Percentiles rank a stretch among this genome's conserved stretches.
These are phyloP conservation scores for Trifolium pratense DNA, from an alignment of 306 rosid genomes.

Conservation along the genomic window DNA sequence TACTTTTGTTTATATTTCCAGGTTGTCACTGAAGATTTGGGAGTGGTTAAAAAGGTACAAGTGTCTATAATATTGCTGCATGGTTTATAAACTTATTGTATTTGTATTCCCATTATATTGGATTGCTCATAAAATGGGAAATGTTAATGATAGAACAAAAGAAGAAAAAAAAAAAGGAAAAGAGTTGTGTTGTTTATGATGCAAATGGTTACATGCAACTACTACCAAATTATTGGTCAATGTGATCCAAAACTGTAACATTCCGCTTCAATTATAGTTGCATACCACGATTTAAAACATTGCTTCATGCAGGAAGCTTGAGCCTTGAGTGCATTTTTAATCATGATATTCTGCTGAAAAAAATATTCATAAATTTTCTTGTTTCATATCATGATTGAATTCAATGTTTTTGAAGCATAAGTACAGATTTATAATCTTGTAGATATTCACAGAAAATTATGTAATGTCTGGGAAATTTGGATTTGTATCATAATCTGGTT, in stretches of 20 bases:
- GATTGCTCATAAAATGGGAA: constrained; percentile 25
- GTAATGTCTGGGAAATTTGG: constrained; percentile 6
- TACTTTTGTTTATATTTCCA: constrained; percentile 50
- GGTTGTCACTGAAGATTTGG: constrained; percentile 90
- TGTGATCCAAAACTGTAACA: constrained; percentile 9
- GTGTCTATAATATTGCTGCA: constrained; percentile 31
- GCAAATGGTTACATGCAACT: neutral
- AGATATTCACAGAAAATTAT: neutral
- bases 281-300: neutral
- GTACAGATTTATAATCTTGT: constrained; percentile 1
- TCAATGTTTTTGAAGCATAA: constrained; percentile 13
- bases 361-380: neutral
- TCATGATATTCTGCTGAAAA: neutral
- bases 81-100: constrained; percentile 9
- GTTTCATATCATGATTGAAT: constrained; percentile 15
- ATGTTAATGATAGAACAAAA: constrained; percentile 4
- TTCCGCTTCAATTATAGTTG: neutral
- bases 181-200: constrained; percentile 15
- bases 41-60: constrained; percentile 83
- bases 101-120: constrained; percentile 25
- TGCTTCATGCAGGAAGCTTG: constrained; percentile 17
- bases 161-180: neutral
- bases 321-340: constrained; percentile 14
- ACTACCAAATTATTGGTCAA: constrained; percentile 14
- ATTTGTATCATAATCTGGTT: constrained; percentile 11